These are phyloP conservation scores for Daldinia sp. DNA, from an alignment of 2,329 filamentous ascomycete species.

Conservation along the genomic window DNA sequence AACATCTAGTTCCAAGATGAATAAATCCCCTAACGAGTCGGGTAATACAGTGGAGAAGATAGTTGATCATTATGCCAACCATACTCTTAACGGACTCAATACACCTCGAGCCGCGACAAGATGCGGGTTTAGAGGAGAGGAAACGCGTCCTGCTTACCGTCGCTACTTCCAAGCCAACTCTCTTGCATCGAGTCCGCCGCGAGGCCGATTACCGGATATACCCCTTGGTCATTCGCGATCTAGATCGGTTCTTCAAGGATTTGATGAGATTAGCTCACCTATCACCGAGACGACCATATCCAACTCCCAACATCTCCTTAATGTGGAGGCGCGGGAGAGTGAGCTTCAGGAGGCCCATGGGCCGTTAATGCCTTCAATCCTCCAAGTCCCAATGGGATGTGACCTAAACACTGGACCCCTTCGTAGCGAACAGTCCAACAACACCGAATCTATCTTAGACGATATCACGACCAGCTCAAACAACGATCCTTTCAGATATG, in stretches of 20 bases:
- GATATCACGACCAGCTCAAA: slow-evolving; percentile 47
- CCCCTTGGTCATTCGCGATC: slow-evolving; percentile 5
- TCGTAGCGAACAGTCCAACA: slow-evolving; percentile 26
- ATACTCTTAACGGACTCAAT: neutral
- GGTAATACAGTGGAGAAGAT: slow-evolving; percentile 47
- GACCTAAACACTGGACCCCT: slow-evolving; percentile 12
- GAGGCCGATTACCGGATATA: neutral
- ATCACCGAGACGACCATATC: slow-evolving; percentile 31
- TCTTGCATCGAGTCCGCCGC: slow-evolving; percentile 5
- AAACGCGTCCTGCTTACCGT: slow-evolving; percentile 2
- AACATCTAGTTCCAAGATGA: neutral
- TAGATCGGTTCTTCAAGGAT: neutral
- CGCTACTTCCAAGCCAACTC: neutral
- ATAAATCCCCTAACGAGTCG: slow-evolving; percentile 35
- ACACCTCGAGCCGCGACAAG: slow-evolving; percentile 17
- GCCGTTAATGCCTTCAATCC: slow-evolving; percentile 33
- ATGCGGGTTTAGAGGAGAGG: slow-evolving; percentile 22
- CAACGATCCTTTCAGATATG: slow-evolving; percentile 58
- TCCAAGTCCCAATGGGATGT: slow-evolving; percentile 22
- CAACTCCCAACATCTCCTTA: slow-evolving; percentile 40
- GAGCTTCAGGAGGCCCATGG: slow-evolving; percentile 24
- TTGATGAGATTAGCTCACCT: slow-evolving; percentile 15
- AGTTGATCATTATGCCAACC: slow-evolving; percentile 43
- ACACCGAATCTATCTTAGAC: slow-evolving; percentile 42
- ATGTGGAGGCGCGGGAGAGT: slow-evolving; percentile 35